A percentile compares a stretch with the other conserved stretches of the same genome.
phyloP scores from a whole-genome alignment of 108 stramenopile species.

The Skeletonema grethae region DNA sequence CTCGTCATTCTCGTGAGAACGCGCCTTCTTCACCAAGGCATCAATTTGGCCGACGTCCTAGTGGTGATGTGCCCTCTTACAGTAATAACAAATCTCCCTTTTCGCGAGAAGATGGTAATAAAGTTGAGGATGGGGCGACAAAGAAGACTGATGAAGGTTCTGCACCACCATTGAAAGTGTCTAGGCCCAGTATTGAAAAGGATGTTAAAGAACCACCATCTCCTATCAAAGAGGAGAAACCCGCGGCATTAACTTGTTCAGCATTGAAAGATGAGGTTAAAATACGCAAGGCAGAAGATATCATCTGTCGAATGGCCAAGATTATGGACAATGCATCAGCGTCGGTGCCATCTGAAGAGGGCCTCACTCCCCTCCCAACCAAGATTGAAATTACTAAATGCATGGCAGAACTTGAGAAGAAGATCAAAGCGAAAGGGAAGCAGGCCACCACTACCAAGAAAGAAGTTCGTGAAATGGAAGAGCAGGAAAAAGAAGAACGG shows the following conservation, averaged over 20 bases:
- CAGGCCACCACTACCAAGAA: constrained; percentile 27
- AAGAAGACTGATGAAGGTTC: not conserved
- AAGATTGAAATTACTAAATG: constrained; percentile 47
- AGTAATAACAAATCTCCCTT: not conserved
- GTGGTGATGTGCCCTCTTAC: not conserved
- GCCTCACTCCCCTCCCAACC: constrained; percentile 36
- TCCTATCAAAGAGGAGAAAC: constrained; percentile 5
- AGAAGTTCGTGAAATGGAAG: constrained; percentile 41
- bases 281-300: constrained; percentile 41
- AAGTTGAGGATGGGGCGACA: not conserved
- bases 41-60: not conserved
- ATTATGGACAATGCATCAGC: constrained; percentile 19
- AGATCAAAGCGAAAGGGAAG: constrained; percentile 46
- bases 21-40: constrained; percentile 10
- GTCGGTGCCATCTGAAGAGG: not conserved
- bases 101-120: not conserved
- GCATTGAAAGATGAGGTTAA: constrained; percentile 30
- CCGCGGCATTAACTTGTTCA: constrained; percentile 33
- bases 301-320: constrained; percentile 31
- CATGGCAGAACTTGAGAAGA: constrained; percentile 43
- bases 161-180: not conserved
- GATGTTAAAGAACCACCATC: constrained; percentile 4
- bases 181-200: not conserved
- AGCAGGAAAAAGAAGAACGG: constrained; percentile 33
- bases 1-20: constrained; percentile 3